Evolutionary conservation across 75 land plant genomes (phyloP), one percentile per base, ranked within the genome.

Genomic region (Chamaecyparis obtusa): DNA sequence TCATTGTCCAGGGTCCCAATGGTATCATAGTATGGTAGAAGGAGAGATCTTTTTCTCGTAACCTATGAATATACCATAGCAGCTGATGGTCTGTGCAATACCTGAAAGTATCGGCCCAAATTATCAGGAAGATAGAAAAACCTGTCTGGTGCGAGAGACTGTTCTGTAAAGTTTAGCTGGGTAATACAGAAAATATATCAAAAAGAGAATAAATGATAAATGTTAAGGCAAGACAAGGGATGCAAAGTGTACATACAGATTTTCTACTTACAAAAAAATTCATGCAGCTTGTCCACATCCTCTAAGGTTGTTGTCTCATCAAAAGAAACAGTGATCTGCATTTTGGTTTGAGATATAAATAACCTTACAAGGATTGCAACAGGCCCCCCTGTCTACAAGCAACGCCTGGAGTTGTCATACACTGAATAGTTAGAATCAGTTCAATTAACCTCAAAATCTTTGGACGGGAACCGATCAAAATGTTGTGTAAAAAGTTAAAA

Each of bases 1-100:
- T 98, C 99, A 98, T 98, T 69, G 99, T 98, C 85, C 99, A 98
- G 80, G 99, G 97, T n/a, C 99, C 99, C 85, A 98, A 85, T 1
- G 99, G 99, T 84, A 98, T 98, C 99, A 97, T 97, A 77, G 97
- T 98, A 88, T 95, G 99, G 86, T 94, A 94, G 72, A 98, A 79
- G 2, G 99, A 97, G 35, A 98, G 90, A 89, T 98, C 99, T 88
- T 94, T 98, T 39, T 95, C 91, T 87, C 94, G 97, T 51, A 98
- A 80, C 86, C 91, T 93, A 83, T 94, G 94, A 13, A 98, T 80
- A 90, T 98, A 98, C 10, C 99, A 90, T 7, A 98, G 95, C 86
- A 98, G 87, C 88, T 98, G 99, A 88, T 98, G 99, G 93, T 98
- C 99, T n/a, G 99, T 93, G 87, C 97, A 99, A 87, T 93, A 95